Conservation (phyloP, 805 yeast genomes). For the Saturnispora kantuleensis region DNA sequence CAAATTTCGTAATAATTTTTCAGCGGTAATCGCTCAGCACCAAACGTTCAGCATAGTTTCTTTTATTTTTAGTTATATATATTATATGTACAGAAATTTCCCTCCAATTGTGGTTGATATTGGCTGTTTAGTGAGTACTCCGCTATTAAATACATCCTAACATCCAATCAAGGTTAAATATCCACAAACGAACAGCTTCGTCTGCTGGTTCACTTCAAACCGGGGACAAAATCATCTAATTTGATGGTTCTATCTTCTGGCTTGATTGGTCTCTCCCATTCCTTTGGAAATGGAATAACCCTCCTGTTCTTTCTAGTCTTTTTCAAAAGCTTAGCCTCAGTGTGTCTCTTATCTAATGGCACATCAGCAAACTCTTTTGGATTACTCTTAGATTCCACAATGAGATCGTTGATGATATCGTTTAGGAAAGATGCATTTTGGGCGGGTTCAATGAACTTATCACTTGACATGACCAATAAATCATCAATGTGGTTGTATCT, state of each 20-base stretch:
- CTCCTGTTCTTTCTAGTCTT: slow-evolving; percentile 32
- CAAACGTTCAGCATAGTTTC: no score
- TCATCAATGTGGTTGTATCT: slow-evolving; percentile 60
- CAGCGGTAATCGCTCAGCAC: no score
- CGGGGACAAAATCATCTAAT: slow-evolving; percentile 9
- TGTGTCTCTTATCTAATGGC: slow-evolving; percentile 74
- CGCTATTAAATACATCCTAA: no score
- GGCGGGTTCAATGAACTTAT: slow-evolving; percentile 61
- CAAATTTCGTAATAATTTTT: no score
- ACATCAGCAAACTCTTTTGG: slow-evolving; percentile 59
- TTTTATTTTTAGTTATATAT: no score
- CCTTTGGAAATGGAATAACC: slow-evolving; percentile 54
- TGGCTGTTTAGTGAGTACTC: no score
- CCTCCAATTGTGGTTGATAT: no score
- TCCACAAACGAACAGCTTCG: no score
- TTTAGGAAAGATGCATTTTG: slow-evolving; percentile 76
- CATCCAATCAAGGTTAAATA: no score
- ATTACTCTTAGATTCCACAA: slow-evolving; percentile 55
- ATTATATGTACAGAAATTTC: no score
- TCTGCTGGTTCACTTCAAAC: neutral
- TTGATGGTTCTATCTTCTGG: slow-evolving; percentile 43
- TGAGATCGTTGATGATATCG: slow-evolving; percentile 49
- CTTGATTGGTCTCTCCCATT: slow-evolving; percentile 69
- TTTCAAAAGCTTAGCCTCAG: slow-evolving; percentile 33
- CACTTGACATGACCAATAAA: slow-evolving; percentile 53